Conservation (phyloP, 768 basidiomycete genomes). For the Thelephora aurantiotincta region DNA sequence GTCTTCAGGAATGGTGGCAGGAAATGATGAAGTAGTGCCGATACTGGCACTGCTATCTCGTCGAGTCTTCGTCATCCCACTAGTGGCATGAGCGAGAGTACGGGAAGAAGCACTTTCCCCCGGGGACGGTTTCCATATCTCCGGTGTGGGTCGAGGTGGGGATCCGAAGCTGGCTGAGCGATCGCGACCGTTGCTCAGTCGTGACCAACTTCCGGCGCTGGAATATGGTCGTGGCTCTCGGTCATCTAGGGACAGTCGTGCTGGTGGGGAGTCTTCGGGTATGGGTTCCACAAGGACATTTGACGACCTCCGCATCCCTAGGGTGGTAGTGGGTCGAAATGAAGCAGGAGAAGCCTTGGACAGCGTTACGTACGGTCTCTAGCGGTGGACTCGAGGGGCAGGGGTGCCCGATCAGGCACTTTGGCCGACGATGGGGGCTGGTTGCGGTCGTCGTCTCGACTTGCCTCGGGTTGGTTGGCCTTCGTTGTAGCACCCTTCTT, state of each 20-base stretch:
- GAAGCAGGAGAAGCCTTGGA: no score
- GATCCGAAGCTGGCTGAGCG: background rate
- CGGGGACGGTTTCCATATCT: constrained; percentile 36
- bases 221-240: no score
- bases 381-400: constrained; percentile 5
- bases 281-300: no score
- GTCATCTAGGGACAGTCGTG: no score
- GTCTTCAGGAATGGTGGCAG: background rate
- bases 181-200: background rate
- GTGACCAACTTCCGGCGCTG: no score
- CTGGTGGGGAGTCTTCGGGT: no score
- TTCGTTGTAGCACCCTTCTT: constrained; percentile 22
- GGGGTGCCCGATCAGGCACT: constrained; percentile 5
- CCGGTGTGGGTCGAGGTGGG: constrained; percentile 17
- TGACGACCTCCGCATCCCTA: background rate
- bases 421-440: constrained; percentile 4
- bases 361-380: background rate
- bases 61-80: constrained; percentile 9
- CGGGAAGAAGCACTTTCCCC: constrained; percentile 27
- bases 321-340: background rate
- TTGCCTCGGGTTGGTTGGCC: constrained; percentile 2
- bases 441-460: constrained; percentile 3
- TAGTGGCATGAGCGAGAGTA: constrained; percentile 24
- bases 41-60: constrained; percentile 36
- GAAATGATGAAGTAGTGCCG: constrained; percentile 23